Percentiles rank a stretch among this genome's conserved stretches.
These are phyloP conservation scores for Apiotrichum sp. DNA, from an alignment of 1,284 basidiomycete species.

Conservation along the genomic window DNA sequence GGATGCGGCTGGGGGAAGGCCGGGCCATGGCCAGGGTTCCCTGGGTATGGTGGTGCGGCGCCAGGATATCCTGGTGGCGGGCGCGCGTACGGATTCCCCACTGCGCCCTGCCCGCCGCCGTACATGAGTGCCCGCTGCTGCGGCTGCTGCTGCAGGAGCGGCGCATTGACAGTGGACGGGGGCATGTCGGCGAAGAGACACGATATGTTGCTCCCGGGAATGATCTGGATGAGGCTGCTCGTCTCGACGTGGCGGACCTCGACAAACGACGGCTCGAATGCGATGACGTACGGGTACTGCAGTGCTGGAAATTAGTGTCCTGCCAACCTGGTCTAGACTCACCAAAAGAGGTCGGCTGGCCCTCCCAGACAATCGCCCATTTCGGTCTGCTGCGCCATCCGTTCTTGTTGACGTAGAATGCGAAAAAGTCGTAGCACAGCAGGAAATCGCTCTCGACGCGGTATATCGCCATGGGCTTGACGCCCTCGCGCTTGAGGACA, in stretches of 20 bases:
- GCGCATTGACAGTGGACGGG: slow-evolving; percentile 55
- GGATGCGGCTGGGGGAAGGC: slow-evolving; percentile 9
- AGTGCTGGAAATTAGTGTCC: slow-evolving; percentile 57
- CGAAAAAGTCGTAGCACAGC: slow-evolving; percentile 97
- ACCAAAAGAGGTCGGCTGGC: slow-evolving; percentile 89
- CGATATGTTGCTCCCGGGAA: slow-evolving; percentile 82
- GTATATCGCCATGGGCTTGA: slow-evolving; percentile 93
- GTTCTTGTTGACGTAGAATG: slow-evolving; percentile 97
- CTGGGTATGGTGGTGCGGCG: not conserved
- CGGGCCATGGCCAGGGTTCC: slow-evolving; percentile 1
- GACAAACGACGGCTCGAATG: slow-evolving; percentile 93
- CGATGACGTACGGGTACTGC: slow-evolving; percentile 93
- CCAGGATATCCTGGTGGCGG: slow-evolving; percentile 1
- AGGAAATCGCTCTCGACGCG: slow-evolving; percentile 95
- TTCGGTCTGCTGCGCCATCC: slow-evolving; percentile 84
- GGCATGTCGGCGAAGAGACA: slow-evolving; percentile 91
- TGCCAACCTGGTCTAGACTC: slow-evolving; percentile 33
- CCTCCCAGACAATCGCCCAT: slow-evolving; percentile 98
- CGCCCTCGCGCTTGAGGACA: slow-evolving; percentile 79
- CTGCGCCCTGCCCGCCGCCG: not conserved
- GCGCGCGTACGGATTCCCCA: slow-evolving; percentile 7
- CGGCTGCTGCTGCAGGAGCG: slow-evolving; percentile 4
- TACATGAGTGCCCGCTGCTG: slow-evolving; percentile 35
- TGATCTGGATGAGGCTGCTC: slow-evolving; percentile 87
- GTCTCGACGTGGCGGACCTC: slow-evolving; percentile 95